Evolutionary conservation across 352 stramenopile species (phyloP).

Genomic region (Phytopythium vexans): DNA sequence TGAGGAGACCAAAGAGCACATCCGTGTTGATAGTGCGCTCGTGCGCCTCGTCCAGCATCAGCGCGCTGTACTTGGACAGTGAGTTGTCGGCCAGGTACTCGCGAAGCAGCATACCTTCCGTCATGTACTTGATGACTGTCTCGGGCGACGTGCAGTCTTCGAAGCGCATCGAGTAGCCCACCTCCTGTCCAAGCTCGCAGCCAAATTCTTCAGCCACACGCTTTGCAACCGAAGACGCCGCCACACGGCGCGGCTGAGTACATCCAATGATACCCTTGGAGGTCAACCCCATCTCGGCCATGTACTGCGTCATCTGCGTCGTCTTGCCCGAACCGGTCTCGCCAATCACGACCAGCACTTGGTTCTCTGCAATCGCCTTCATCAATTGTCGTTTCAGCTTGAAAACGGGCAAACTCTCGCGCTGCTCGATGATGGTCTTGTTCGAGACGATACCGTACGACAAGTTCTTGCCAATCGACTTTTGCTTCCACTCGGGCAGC

Average conservation of each 20-base stretch:
- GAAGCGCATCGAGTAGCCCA: constrained; percentile 92
- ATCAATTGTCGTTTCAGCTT: constrained; percentile 96
- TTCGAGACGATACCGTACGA: constrained; percentile 96
- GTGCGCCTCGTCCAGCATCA: constrained; percentile 99
- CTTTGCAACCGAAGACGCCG: constrained; percentile 96
- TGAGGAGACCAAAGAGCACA: constrained; percentile 97
- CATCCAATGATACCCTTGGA: constrained; percentile 96
- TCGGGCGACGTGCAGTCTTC: constrained; percentile 83
- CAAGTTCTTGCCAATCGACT: constrained; percentile 95
- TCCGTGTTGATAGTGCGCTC: constrained; percentile 98
- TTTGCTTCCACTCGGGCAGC: constrained; percentile 97
- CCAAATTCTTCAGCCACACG: constrained; percentile 97
- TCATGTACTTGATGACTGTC: constrained; percentile 99
- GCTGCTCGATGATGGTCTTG: constrained; percentile 96
- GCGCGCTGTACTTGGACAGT: constrained; percentile 91
- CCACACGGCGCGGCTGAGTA: constrained; percentile 97
- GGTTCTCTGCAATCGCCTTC: constrained; percentile 94
- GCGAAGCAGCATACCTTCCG: constrained; percentile 99
- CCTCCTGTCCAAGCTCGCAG: constrained; percentile 90
- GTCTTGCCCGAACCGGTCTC: constrained; percentile 99
- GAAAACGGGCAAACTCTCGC: constrained; percentile 95
- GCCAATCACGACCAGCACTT: constrained; percentile 98
- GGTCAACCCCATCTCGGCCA: constrained; percentile 97
- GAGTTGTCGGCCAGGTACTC: constrained; percentile 98
- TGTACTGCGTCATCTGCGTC: constrained; percentile 99